Base-by-base conservation (phyloP, 441 rosid species). In the Gossypium gossypioides region DNA sequence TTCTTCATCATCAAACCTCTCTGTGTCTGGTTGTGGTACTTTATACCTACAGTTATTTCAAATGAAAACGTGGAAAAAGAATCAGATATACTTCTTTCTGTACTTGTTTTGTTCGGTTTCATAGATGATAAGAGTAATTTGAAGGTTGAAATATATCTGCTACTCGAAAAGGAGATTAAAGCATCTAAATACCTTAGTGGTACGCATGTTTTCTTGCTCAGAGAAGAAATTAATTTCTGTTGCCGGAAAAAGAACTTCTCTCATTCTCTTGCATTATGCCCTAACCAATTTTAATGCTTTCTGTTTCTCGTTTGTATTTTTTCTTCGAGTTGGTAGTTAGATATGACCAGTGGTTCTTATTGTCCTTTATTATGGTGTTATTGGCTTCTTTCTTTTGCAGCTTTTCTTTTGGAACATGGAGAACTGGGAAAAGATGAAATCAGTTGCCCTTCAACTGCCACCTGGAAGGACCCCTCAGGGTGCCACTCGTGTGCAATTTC, bases 341-440 rank as follows among this genome's bases (percentile, higher is more conserved):
- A 7, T 50, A 13, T 52, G 64, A 27, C 21, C 24, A 29, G 16
- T 44, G 60, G 15, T 67, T 19, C 16, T 44, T 42, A 16, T 76
- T 29, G 3, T 18, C 24, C 3, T 44, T 34, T 40, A 24, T 57
- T 34, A 21, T 70, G 37, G n/a, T 70, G n/a, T 40, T 57, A 7
- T 40, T 7, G 62, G 6, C 18, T 21, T 55, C n/a, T 21, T 72
- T 15, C 19, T 69, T 72, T 54, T 55, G 24, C 75, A 84, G 87
- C 75, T 81, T 58, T 72, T 68, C 42, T 68, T 78, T 21, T 84
- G 87, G 87, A 79, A 73, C 71, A 72, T 78, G 68, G 85, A 84
- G 34, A n/a, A 83, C 29, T 84, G 85, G 87, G 84, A 84, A 40
- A 80, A 78, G 81, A 82, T 79, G 67, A 80, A 75, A 68, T 69